Evolutionary conservation across 305 asterid species (phyloP).

Genomic region (Fraxinus xanthoxyloides): DNA sequence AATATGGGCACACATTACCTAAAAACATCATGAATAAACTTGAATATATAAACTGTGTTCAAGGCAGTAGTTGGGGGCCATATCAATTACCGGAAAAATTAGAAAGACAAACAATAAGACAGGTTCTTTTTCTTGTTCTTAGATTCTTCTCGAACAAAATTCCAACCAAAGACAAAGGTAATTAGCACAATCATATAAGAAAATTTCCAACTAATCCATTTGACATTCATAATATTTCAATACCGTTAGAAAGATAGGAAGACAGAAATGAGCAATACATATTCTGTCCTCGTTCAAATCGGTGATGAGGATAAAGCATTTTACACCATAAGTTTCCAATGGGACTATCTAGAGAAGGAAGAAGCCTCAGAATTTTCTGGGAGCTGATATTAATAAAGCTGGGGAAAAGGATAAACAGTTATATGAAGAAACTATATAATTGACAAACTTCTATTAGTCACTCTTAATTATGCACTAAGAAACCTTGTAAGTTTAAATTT

Average conservation of each 20-base stretch:
- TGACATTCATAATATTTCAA: background rate
- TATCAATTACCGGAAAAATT: background rate
- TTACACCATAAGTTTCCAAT: background rate
- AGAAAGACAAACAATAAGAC: background rate
- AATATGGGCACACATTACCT: background rate
- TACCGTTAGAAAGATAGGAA: background rate
- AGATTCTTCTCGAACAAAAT: background rate
- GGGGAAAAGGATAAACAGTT: background rate
- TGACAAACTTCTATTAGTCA: no score
- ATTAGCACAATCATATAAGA: background rate
- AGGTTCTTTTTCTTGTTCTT: background rate
- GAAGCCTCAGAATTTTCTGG: background rate
- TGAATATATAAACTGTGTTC: background rate
- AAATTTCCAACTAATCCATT: background rate
- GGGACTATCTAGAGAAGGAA: background rate
- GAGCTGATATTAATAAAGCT: background rate
- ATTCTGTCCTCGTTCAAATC: background rate
- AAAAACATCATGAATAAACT: background rate
- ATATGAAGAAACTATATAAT: no score
- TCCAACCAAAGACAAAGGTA: background rate
- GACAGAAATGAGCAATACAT: background rate
- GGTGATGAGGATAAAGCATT: background rate
- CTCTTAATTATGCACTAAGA: slow-evolving; percentile 3
- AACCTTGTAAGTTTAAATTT: background rate
- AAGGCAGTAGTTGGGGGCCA: background rate